These are phyloP conservation scores for Cinchona pubescens DNA, from an alignment of 257 asterid species.

Conservation along the genomic window DNA sequence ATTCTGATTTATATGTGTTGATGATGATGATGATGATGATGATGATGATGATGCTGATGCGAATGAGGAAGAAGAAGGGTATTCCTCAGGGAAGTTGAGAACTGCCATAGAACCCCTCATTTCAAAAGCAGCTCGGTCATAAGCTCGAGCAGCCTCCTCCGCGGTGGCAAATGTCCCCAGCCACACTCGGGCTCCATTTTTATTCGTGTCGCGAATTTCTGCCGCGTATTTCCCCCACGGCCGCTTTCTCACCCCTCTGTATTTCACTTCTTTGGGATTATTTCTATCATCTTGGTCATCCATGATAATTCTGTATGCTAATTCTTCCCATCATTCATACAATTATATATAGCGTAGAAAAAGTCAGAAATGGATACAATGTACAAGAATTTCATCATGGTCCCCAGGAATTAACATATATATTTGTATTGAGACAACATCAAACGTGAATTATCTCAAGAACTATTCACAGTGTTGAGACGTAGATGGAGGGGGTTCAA, in stretches of 20 bases:
- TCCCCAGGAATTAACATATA: not conserved
- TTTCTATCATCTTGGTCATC: constrained; percentile 6
- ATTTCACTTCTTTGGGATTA: constrained; percentile 28
- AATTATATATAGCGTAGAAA: not conserved
- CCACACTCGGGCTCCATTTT: constrained; percentile 58
- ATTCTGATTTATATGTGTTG: not conserved
- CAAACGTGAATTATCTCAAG: not conserved
- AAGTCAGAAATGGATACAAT: constrained; percentile 11
- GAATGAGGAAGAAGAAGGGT: constrained; percentile 30
- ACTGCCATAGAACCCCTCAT: constrained; percentile 61
- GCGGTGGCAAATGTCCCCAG: constrained; percentile 67
- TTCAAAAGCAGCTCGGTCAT: constrained; percentile 56
- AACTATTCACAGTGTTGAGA: not conserved
- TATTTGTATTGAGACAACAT: not conserved
- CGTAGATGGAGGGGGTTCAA: not conserved
- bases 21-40: not conserved
- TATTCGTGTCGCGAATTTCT: constrained; percentile 60
- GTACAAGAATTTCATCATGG: constrained; percentile 15
- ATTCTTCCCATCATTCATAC: not conserved
- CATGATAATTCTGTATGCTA: no score
- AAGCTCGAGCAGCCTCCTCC: constrained; percentile 73
- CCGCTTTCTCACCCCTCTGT: constrained; percentile 64
- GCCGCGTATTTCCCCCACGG: constrained; percentile 84
- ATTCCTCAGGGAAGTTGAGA: constrained; percentile 65
- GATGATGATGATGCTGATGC: not conserved